Evolutionary conservation across 352 stramenopile species (phyloP).

Genomic region (Pythium volutum): DNA sequence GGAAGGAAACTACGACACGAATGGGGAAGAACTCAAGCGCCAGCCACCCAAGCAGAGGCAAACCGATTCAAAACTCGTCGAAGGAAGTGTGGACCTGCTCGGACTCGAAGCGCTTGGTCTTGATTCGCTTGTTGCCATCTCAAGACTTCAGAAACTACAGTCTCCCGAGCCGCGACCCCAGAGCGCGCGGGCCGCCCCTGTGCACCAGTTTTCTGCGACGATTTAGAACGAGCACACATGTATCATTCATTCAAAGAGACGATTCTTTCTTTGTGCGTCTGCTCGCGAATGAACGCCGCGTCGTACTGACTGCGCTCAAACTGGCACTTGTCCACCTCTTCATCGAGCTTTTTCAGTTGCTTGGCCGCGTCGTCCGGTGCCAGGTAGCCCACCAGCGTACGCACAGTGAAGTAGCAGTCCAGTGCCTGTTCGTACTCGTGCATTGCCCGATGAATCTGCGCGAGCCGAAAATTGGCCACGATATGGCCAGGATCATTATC

Average conservation of each 20-base stretch:
- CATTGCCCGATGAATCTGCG: conserved; percentile 40
- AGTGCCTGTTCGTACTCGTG: conserved; percentile 56
- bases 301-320: conserved; percentile 69
- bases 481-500: conserved; percentile 29
- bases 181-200: conserved; percentile 8
- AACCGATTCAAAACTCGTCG: neutral
- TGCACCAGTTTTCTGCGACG: conserved; percentile 5
- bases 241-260: neutral
- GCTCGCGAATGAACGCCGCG: conserved; percentile 36
- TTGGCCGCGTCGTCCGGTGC: neutral
- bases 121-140: neutral
- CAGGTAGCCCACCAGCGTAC: conserved; percentile 2
- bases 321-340: conserved; percentile 54
- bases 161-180: neutral
- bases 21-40: neutral
- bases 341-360: conserved; percentile 33
- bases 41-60: neutral
- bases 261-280: conserved; percentile 7
- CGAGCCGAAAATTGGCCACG: conserved; percentile 48
- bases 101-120: conserved; percentile 24
- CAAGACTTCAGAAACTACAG: neutral
- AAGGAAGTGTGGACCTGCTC: conserved; percentile 27
- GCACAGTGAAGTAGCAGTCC: conserved; percentile 20
- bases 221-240: neutral
- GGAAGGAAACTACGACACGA: neutral